Evolutionary conservation across 176 grass and related monocot species (phyloP).

Genomic region (Tillandsia leiboldiana): DNA sequence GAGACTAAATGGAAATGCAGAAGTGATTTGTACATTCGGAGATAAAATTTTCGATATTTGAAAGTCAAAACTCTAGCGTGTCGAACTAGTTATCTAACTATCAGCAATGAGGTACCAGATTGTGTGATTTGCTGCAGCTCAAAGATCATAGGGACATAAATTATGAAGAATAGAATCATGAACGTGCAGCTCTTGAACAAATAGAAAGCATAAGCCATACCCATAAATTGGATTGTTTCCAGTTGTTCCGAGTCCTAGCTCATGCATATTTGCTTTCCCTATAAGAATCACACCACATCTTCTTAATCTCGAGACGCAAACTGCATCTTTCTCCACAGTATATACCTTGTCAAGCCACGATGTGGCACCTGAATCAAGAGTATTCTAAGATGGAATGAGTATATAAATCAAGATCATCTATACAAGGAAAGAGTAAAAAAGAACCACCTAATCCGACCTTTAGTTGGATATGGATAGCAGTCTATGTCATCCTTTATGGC

Average conservation of each 20-base stretch:
- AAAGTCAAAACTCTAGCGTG: too few relatives aligned
- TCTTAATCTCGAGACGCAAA: slow-evolving; percentile 67
- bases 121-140: too few relatives aligned
- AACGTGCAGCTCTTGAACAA: not conserved
- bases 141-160: not conserved
- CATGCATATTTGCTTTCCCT: slow-evolving; percentile 99
- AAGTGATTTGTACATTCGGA: too few relatives aligned
- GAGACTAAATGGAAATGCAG: too few relatives aligned
- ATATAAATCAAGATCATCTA: not conserved
- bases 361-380: slow-evolving; percentile 50
- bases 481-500: slow-evolving; percentile 98
- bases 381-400: not conserved
- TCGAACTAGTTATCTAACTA: too few relatives aligned
- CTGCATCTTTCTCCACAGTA: slow-evolving; percentile 52
- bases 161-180: not conserved
- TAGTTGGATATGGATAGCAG: slow-evolving; percentile 77
- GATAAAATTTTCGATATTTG: too few relatives aligned
- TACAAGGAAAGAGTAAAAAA: slow-evolving; percentile 11
- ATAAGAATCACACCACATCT: slow-evolving; percentile 89
- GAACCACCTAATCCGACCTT: slow-evolving; percentile 33
- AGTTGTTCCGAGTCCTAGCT: slow-evolving; percentile 84
- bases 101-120: too few relatives aligned
- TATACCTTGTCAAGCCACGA: slow-evolving; percentile 66
- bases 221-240: slow-evolving; percentile 98
- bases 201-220: slow-evolving; percentile 21